These are phyloP conservation scores for Kwoniella botswanensis DNA, from an alignment of 768 basidiomycete species.

Conservation along the genomic window DNA sequence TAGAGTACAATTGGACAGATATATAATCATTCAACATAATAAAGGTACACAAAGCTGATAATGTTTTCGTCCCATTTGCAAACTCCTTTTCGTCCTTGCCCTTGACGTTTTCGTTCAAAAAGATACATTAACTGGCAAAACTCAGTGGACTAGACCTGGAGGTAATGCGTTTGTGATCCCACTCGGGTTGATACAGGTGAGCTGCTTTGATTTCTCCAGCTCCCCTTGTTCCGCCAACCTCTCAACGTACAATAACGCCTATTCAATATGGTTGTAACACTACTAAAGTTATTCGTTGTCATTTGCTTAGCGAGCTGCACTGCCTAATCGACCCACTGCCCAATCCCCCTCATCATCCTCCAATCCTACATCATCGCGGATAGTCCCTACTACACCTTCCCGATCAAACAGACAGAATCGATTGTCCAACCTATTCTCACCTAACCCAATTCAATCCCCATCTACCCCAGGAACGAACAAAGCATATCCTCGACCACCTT, in stretches of 20 bases:
- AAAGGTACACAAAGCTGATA: slow-evolving; percentile 1
- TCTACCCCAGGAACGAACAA: neutral
- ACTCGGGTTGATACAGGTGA: slow-evolving; percentile 78
- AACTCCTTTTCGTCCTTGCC: neutral
- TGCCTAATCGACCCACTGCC: neutral
- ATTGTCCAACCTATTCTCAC: neutral
- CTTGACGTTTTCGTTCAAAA: neutral
- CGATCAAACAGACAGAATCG: slow-evolving; percentile 13
- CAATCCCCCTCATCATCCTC: neutral
- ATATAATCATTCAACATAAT: neutral
- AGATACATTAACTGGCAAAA: slow-evolving; percentile 83
- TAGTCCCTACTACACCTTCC: slow-evolving; percentile 17
- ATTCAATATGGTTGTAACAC: neutral
- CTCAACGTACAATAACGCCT: too few species aligned
- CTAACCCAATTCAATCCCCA: neutral
- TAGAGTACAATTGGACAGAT: neutral
- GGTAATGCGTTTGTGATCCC: slow-evolving; percentile 82
- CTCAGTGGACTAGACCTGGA: slow-evolving; percentile 85
- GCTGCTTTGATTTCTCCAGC: neutral
- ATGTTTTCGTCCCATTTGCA: neutral
- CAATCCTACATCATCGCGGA: slow-evolving; percentile 9
- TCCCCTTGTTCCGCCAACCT: neutral
- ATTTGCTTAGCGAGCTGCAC: neutral
- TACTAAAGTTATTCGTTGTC: neutral
- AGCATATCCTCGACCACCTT: slow-evolving; percentile 16